Evolutionary conservation across 2,329 filamentous ascomycete genomes (phyloP), one percentile per base, ranked within the genome.

Genomic region (Colletotrichum sp.): DNA sequence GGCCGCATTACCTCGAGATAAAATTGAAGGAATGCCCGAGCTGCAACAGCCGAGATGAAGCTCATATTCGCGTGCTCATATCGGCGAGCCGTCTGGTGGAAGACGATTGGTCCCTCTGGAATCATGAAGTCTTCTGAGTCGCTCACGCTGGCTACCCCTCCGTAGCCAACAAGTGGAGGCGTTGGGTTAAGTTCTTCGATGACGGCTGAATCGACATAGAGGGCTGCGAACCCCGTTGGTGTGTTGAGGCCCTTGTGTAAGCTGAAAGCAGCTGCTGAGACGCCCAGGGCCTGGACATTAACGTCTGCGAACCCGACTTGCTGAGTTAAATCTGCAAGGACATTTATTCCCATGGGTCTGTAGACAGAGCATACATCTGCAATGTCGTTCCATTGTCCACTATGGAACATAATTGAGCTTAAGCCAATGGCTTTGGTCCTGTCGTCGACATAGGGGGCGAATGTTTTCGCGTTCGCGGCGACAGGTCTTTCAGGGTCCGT

Each of bases 201-300:
- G 24, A 81, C 71, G 0, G 63, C 68, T 1, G 80, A 78, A 2
- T 83, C 78, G 3, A 84, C 74, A 59, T 84, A 84, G 16, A 84
- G 70, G 1, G 72, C 80, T 3, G 80, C 82, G 13, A 84, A 68
- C 1, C 83, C 83, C 1, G 79, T 80, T 1, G 83, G 83, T 34
- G 80, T 82, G 69, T 79, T 80, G 18, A 85, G 79, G 0, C 81
- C 83, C 79, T 85, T 85, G 78, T 84, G 83, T 15, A 83, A 66
- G 6, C 79, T 80, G 55, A 84, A 84, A 0, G 82, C 82, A 2
- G 79, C 82, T 3, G 82, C 83, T 4, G 83, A 84, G 1, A 82
- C 76, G 7, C 79, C 80, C 5, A 80, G 36, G 0, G 75, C 73
- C 30, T 74, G 65, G 6, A 83, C 78, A 55, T 85, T 81, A 21